phyloP scores from a whole-genome alignment of 495 filamentous ascomycete species.

The Jackrogersella multiformis region DNA sequence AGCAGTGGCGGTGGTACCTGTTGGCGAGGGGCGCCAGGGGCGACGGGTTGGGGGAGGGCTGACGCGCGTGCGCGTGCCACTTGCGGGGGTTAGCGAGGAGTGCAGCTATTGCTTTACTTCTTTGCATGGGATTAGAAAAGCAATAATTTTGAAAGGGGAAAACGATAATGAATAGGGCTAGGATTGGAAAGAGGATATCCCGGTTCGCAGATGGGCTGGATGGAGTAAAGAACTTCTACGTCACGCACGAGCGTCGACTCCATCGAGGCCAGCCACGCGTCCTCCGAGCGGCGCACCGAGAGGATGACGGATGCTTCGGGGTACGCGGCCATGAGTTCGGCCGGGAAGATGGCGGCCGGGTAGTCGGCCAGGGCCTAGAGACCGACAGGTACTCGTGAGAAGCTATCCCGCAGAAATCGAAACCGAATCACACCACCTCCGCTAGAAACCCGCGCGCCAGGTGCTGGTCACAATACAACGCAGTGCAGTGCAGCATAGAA shows the following conservation, averaged over 20 bases:
- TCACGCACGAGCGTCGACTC: constrained; percentile 41
- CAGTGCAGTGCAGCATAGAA: no score
- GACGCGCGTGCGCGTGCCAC: constrained; percentile 41
- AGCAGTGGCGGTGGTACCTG: constrained; percentile 45
- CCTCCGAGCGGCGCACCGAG: constrained; percentile 45
- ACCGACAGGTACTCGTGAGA: no score
- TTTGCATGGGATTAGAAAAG: no score
- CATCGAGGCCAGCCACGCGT: constrained; percentile 54
- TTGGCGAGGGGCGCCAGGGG: constrained; percentile 43
- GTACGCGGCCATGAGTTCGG: constrained; percentile 53
- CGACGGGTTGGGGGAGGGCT: constrained; percentile 31
- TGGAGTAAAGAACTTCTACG: not conserved
- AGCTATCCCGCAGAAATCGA: not conserved
- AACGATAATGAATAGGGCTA: no score
- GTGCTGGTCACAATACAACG: no score
- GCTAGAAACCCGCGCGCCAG: not conserved
- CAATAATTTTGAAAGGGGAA: not conserved
- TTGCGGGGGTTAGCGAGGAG: not conserved
- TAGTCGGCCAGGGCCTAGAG: constrained; percentile 46
- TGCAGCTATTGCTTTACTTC: no score
- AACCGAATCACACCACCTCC: no score
- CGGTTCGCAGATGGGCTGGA: no score
- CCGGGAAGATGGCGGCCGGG: constrained; percentile 52
- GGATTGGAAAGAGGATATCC: not conserved
- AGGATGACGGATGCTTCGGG: constrained; percentile 58